Evolutionary conservation across 129 eudicot genomes (phyloP).

Genomic region (Scalesia atractyloides): DNA sequence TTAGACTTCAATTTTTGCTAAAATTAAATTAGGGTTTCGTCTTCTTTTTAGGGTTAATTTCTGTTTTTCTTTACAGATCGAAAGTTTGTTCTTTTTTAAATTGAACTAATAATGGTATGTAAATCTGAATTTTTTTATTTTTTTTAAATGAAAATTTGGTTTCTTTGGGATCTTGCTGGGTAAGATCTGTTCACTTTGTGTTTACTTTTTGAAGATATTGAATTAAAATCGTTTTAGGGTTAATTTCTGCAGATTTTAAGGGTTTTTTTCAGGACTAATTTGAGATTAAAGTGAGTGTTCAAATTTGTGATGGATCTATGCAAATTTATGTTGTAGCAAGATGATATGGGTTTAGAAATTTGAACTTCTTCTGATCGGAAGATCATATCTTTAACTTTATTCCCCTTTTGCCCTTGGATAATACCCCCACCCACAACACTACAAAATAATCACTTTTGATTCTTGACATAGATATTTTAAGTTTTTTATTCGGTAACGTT

Average conservation of each 20-base stretch:
- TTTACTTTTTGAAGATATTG: background rate
- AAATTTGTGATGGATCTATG: constrained; percentile 8
- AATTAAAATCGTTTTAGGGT: background rate
- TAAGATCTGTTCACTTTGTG: constrained; percentile 22
- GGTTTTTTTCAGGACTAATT: background rate
- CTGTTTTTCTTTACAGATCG: background rate
- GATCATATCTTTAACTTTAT: constrained; percentile 28
- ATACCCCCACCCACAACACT: constrained; percentile 9
- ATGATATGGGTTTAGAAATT: background rate
- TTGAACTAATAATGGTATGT: background rate
- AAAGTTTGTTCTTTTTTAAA: background rate
- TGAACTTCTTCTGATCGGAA: background rate
- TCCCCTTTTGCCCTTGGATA: constrained; percentile 18
- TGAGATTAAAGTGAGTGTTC: background rate
- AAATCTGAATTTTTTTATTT: constrained; percentile 6
- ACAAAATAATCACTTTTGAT: constrained; percentile 30
- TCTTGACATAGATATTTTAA: constrained; percentile 29
- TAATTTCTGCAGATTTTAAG: background rate
- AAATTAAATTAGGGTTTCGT: constrained; percentile 34
- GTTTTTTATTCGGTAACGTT: constrained; percentile 22
- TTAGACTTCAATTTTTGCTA: background rate
- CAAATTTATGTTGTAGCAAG: constrained; percentile 11
- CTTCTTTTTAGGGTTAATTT: background rate
- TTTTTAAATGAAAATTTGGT: constrained; percentile 4
- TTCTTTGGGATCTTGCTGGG: constrained; percentile 8